Conservation (phyloP, 805 yeast species). For the Spathaspora arborariae region DNA sequence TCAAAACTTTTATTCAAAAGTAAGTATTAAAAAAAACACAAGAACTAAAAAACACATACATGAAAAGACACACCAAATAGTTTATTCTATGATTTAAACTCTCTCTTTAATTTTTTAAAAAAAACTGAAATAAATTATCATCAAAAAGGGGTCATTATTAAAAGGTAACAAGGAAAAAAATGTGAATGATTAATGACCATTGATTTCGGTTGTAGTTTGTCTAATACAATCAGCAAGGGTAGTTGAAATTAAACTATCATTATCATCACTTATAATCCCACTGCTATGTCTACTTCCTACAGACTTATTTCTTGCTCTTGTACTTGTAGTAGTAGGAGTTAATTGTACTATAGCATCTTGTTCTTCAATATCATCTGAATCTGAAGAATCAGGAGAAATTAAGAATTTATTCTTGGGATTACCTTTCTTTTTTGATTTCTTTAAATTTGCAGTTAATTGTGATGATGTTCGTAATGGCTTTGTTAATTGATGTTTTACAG, state of each 20-base stretch:
- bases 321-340: neutral
- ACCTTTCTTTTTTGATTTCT: neutral
- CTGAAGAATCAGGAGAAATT: slow-evolving; percentile 26
- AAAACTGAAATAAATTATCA: neutral
- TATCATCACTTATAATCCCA: slow-evolving; percentile 17
- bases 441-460: neutral
- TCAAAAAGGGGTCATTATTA: neutral
- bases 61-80: neutral
- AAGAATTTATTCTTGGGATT: slow-evolving; percentile 13
- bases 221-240: slow-evolving; percentile 40
- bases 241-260: slow-evolving; percentile 34
- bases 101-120: neutral
- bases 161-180: neutral
- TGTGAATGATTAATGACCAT: slow-evolving; percentile 2
- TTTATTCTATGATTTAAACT: neutral
- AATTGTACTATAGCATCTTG: neutral
- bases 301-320: slow-evolving; percentile 8
- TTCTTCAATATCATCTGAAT: slow-evolving; percentile 17
- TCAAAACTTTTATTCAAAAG: neutral
- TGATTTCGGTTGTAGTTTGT: slow-evolving; percentile 35
- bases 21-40: neutral
- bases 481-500: neutral
- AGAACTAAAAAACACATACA: neutral
- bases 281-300: slow-evolving; percentile 7
- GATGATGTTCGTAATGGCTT: neutral